phyloP scores from a whole-genome alignment of 768 basidiomycete species.

The Myochromella boudieri region DNA sequence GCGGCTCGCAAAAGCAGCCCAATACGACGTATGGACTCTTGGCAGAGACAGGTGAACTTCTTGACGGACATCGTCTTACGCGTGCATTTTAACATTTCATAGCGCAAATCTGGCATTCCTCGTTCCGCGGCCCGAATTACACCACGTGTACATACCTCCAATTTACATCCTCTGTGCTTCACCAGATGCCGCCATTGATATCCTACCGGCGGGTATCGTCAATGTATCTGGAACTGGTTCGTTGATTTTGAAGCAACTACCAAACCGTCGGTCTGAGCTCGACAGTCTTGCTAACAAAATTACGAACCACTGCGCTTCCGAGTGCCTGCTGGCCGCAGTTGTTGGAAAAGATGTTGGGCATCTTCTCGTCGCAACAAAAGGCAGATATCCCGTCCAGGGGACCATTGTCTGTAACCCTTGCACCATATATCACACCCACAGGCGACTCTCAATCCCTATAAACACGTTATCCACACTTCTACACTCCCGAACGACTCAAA shows the following conservation, averaged over 20 bases:
- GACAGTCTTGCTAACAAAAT: constrained; percentile 16
- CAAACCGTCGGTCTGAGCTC: constrained; percentile 9
- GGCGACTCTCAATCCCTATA: constrained; percentile 4
- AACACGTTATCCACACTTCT: constrained; percentile 10
- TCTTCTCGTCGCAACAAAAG: constrained; percentile 6
- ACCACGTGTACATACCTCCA: constrained; percentile 20
- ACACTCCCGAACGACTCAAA: constrained; percentile 3
- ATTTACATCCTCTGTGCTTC: constrained; percentile 31
- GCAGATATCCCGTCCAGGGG: constrained; percentile 8
- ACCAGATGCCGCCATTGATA: constrained; percentile 22
- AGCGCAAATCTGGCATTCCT: constrained; percentile 30
- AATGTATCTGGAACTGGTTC: constrained; percentile 28
- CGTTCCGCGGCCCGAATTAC: constrained; percentile 22
- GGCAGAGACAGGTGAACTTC: constrained; percentile 22
- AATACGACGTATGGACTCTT: constrained; percentile 23
- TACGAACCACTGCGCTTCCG: constrained; percentile 7
- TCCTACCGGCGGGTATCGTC: constrained; percentile 24
- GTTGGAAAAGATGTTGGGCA: not conserved
- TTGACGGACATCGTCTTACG: no score
- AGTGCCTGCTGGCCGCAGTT: constrained; percentile 1
- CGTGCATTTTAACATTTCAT: constrained; percentile 11
- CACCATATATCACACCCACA: not conserved
- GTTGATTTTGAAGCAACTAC: constrained; percentile 22
- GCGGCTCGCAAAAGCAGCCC: constrained; percentile 17
- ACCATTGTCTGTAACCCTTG: not conserved